A percentile compares a stretch with the other conserved stretches of the same genome.
Conservation (phyloP, 2,329 filamentous ascomycete species). For the Colletotrichum spaethianum region DNA sequence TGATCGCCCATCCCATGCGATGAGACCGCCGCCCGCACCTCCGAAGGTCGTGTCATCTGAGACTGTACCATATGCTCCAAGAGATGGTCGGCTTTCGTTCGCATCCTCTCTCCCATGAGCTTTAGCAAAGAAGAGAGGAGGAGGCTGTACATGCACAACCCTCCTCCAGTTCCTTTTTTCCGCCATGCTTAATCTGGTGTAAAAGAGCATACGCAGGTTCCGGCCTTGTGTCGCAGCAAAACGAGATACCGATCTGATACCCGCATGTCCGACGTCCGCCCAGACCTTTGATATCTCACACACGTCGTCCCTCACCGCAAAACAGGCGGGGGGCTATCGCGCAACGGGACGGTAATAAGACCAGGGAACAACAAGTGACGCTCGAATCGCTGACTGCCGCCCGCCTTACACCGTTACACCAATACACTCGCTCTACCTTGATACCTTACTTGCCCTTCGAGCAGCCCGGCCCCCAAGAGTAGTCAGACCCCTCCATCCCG, state of each 20-base stretch:
- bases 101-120: neutral
- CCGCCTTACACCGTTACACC: neutral
- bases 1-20: constrained; percentile 21
- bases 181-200: neutral
- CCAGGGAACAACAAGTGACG: constrained; percentile 13
- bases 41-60: neutral
- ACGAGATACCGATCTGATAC: neutral
- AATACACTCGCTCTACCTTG: neutral
- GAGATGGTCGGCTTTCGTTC: neutral
- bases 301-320: constrained; percentile 31
- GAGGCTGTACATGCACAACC: neutral
- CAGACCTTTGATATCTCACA: constrained; percentile 25
- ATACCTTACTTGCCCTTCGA: neutral
- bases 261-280: constrained; percentile 13
- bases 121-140: neutral
- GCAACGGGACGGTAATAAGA: neutral
- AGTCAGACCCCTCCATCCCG: constrained; percentile 16
- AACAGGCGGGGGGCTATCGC: constrained; percentile 8
- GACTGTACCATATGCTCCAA: neutral
- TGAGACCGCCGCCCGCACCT: constrained; percentile 6
- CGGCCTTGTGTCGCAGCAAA: neutral
- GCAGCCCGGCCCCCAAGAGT: neutral
- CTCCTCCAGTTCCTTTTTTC: neutral
- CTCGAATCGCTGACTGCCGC: neutral
- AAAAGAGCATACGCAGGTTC: neutral